Evolutionary conservation across 768 basidiomycete species (phyloP), one percentile per base, ranked within the genome.

Genomic region (Mrakia gelida): DNA sequence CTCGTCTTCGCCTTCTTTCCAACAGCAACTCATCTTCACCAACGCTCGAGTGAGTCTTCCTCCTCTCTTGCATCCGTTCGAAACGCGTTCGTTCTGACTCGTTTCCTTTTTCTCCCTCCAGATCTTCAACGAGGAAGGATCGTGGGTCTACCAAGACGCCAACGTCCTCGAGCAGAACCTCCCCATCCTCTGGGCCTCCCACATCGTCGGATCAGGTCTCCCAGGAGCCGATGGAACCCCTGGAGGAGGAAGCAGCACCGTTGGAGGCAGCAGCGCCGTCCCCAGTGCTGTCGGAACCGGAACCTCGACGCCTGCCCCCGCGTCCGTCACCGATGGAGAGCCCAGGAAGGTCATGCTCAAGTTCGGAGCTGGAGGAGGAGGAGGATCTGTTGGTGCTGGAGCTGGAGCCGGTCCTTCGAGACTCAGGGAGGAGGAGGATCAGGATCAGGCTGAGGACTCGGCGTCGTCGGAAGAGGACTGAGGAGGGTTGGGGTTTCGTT

Each of bases 141-240:
- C 94, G 0, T 94, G 93, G 92, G 94, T 97, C 54, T 96, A 95
- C 84, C 87, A 92, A 79, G 94, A 96, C 79, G 95, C 96, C 11
- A 92, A 93, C 71, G 92, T 41, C 16, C 68, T 79, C 56, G 65
- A 79, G 68, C 28, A 32, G 23, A 49, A 79, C 52, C 74, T 79
- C 18, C 74, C 49, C 11, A 38, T 30, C 41, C 70, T 75, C 70
- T 79, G 78, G 78, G 28, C 34, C 1, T 26, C 34, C 3, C 67
- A 70, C 26, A 43, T 70, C 67, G 41, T 30, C 26, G 26, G 38
- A 34, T 41, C 67, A 15, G 34, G 34, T n/a, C 67, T 70, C 11
- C 67, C 67, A 21, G 67, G 67, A 26, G 26, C 67, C 30, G 30
- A 21, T 23, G 26, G 23, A 10, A 67, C 65, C 7, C 34, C 67